Conservation (phyloP, 495 filamentous ascomycete genomes). For the Daldinia bambusicola region DNA sequence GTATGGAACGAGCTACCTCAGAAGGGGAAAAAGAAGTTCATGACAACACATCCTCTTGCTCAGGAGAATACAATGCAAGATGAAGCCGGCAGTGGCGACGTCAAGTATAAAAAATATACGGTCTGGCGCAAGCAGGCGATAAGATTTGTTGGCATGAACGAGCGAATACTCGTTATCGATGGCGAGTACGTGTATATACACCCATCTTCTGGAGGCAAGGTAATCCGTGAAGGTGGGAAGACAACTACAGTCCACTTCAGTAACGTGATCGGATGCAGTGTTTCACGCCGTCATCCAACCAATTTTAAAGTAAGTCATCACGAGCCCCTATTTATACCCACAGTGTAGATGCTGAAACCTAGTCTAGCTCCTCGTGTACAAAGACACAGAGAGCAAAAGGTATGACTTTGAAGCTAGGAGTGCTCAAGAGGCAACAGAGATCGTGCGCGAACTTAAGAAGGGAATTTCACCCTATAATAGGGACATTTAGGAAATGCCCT, state of each 20-base stretch:
- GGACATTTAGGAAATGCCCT: slow-evolving; percentile 34
- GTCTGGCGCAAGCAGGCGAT: slow-evolving; percentile 95
- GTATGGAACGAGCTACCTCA: slow-evolving; percentile 64
- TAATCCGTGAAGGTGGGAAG: slow-evolving; percentile 71
- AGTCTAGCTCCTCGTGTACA: slow-evolving; percentile 74
- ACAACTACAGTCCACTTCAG: slow-evolving; percentile 91
- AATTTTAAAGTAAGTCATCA: slow-evolving; percentile 76
- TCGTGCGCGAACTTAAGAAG: slow-evolving; percentile 87
- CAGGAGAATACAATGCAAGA: slow-evolving; percentile 75
- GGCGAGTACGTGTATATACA: slow-evolving; percentile 97
- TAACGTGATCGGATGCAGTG: slow-evolving; percentile 92
- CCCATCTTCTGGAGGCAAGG: slow-evolving; percentile 70
- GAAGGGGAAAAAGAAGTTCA: slow-evolving; percentile 75
- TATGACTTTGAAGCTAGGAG: slow-evolving; percentile 96
- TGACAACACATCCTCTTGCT: slow-evolving; percentile 78
- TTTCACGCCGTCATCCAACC: slow-evolving; percentile 87
- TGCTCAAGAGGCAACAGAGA: slow-evolving; percentile 81
- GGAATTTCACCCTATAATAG: slow-evolving; percentile 66
- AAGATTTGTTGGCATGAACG: slow-evolving; percentile 86
- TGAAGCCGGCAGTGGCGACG: slow-evolving; percentile 66
- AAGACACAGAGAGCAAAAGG: slow-evolving; percentile 86
- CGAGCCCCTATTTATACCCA: not conserved
- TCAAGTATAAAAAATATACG: slow-evolving; percentile 84
- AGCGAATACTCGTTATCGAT: slow-evolving; percentile 87
- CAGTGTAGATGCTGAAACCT: slow-evolving; percentile 25